Evolutionary conservation across 768 basidiomycete species (phyloP).

Genomic region (Amanita jacksonii): DNA sequence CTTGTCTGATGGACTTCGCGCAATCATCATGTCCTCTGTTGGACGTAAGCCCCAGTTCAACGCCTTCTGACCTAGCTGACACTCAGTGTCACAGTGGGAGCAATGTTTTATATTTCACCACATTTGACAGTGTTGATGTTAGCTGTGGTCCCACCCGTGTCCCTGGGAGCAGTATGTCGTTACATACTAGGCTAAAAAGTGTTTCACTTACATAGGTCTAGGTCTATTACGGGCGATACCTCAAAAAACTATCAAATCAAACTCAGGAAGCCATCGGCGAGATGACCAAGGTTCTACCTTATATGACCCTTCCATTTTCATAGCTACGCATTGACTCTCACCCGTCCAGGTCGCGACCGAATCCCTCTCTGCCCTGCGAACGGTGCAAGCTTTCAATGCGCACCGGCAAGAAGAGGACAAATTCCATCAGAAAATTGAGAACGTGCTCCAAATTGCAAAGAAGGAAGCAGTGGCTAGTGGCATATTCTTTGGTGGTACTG

Average conservation of each 20-base stretch:
- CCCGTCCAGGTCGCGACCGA: conserved; percentile 69
- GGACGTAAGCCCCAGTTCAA: conserved; percentile 52
- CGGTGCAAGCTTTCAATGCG: conserved; percentile 89
- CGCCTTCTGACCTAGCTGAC: background rate
- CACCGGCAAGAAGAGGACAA: conserved; percentile 64
- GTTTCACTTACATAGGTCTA: conserved; percentile 21
- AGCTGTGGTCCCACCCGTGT: conserved; percentile 81
- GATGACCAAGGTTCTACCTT: conserved; percentile 74
- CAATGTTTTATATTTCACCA: conserved; percentile 91
- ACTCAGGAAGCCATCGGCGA: conserved; percentile 95
- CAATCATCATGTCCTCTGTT: conserved; percentile 88
- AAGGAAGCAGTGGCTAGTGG: conserved; percentile 87
- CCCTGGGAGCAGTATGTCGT: conserved; percentile 63
- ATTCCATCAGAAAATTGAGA: conserved; percentile 57
- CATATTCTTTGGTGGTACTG: conserved; percentile 87
- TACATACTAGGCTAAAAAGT: background rate
- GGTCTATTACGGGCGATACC: conserved; percentile 94
- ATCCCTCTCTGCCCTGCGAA: conserved; percentile 76
- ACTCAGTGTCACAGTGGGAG: conserved; percentile 51
- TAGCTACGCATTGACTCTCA: background rate
- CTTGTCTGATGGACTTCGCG: conserved; percentile 71
- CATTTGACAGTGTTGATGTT: conserved; percentile 89
- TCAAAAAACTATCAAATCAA: conserved; percentile 82
- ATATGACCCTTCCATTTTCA: conserved; percentile 12
- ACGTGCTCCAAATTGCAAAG: conserved; percentile 64